Evolutionary conservation across 495 filamentous ascomycete genomes (phyloP), one percentile per base, ranked within the genome.

Genomic region (Copromyces sp.): DNA sequence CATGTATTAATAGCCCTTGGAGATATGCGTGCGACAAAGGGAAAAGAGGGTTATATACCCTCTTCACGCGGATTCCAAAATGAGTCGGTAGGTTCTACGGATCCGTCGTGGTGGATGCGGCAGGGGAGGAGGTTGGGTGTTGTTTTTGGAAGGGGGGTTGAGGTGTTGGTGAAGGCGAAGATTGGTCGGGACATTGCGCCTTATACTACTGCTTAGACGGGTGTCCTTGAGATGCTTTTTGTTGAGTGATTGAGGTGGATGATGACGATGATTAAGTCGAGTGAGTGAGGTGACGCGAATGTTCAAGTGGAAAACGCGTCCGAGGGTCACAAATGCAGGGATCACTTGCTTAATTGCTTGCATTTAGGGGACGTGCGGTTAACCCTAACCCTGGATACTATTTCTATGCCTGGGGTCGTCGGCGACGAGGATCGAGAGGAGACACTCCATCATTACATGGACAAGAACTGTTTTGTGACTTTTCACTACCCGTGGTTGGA

Each of bases 121-220:
- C 94, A 97, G 8, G 95, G 95, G 24, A 98, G 87, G 47, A 98
- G 83, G 80, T 98, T 91, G 0, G 93, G 90, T 3, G 86, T 91
- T 72, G 86, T 86, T 75, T 87, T 86, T 69, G 44, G 35, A 2
- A 8, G 24, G 20, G 9, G 14, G 9, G 39, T 1, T 17, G 70
- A 40, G 16, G 53, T n/a, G 17, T 74, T 35, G n/a, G 72, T 59
- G 7, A 81, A 59, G 3, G 59, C 40, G 44, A 79, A 79, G 20
- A 82, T 78, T 45, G 78, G 77, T 32, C 75, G 76, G 2, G 77
- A 37, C 80, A 82, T 82, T 71, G 40, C 74, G 20, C 2, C 24
- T 24, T 24, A 1, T 24, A 24, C 24, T 24, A 24, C 24, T 24
- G 24, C 24, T 24, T 24, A 24, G 24, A 24, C 0, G 24, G 24